Evolutionary conservation across 768 basidiomycete species (phyloP).

Genomic region (Thelephora aurantiotincta): DNA sequence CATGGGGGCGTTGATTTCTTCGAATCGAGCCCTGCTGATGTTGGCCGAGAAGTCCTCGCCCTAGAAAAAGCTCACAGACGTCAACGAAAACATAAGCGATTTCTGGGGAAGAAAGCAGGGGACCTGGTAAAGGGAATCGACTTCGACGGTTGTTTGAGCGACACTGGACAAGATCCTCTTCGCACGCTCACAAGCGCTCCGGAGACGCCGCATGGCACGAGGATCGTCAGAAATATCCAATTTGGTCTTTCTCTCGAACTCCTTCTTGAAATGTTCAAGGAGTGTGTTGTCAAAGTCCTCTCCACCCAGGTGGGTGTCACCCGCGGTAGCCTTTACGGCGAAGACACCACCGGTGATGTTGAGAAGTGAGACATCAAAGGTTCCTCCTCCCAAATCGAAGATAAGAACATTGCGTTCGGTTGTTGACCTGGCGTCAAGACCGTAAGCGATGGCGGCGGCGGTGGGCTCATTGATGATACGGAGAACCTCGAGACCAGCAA

Average conservation of each 20-base stretch:
- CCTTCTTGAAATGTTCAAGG: conserved; percentile 97
- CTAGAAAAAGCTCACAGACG: conserved; percentile 20
- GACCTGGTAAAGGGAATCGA: conserved; percentile 95
- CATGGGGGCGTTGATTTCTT: conserved; percentile 90
- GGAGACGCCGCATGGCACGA: conserved; percentile 89
- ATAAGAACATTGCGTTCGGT: conserved; percentile 97
- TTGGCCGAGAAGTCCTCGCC: conserved; percentile 97
- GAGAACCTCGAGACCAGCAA: conserved; percentile 96
- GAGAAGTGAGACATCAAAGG: conserved; percentile 98
- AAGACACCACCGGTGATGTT: conserved; percentile 98
- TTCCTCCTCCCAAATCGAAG: conserved; percentile 99
- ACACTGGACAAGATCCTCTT: conserved; percentile 98
- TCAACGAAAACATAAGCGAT: conserved; percentile 3
- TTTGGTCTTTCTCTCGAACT: conserved; percentile 97
- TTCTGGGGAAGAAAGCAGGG: conserved; percentile 10
- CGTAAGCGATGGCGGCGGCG: conserved; percentile 97
- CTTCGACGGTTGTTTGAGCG: conserved; percentile 97
- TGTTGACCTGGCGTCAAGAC: conserved; percentile 91
- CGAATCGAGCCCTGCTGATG: conserved; percentile 99
- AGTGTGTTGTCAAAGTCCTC: conserved; percentile 99
- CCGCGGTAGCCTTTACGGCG: conserved; percentile 97
- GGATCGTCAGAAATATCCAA: conserved; percentile 94
- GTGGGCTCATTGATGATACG: conserved; percentile 99
- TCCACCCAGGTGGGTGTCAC: conserved; percentile 98
- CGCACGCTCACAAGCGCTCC: conserved; percentile 97